Conservation (phyloP, 805 yeast genomes). For the Lachancea cidri region DNA sequence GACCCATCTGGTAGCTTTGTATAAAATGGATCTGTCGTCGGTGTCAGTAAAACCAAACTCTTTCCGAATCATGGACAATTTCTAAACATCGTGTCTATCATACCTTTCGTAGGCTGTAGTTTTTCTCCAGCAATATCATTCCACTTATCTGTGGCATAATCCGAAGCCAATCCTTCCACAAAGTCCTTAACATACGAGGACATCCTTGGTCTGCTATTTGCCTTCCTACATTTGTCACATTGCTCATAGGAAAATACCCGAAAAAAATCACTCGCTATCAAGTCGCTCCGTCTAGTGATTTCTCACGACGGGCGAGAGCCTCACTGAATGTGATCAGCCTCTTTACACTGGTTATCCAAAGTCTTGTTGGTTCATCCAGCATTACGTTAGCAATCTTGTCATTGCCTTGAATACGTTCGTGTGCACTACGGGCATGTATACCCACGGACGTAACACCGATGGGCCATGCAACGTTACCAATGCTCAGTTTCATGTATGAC, state of each 20-base stretch:
- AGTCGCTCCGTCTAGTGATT: conserved; percentile 2
- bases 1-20: conserved; percentile 47
- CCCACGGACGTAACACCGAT: conserved; percentile 78
- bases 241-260: not conserved
- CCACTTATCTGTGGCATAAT: conserved; percentile 16
- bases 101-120: conserved; percentile 28
- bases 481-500: conserved; percentile 66
- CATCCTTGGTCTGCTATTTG: conserved; percentile 3
- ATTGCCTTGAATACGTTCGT: conserved; percentile 47
- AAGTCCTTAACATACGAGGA: conserved; percentile 10
- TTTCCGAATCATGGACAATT: not conserved
- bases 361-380: conserved; percentile 68
- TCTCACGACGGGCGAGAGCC: conserved; percentile 12
- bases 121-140: conserved; percentile 24
- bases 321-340: conserved; percentile 55
- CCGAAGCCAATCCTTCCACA: conserved; percentile 8
- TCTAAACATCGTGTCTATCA: not conserved
- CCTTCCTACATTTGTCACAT: not conserved
- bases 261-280: not conserved
- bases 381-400: conserved; percentile 56
- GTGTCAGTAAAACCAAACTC: not conserved
- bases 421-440: conserved; percentile 69
- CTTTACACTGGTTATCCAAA: conserved; percentile 73
- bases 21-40: conserved; percentile 51
- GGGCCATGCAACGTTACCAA: conserved; percentile 92